Percentiles rank a stretch among this genome's conserved stretches.
These are phyloP conservation scores for Darksidea phi DNA, from an alignment of 495 filamentous ascomycete genomes.

Conservation along the genomic window DNA sequence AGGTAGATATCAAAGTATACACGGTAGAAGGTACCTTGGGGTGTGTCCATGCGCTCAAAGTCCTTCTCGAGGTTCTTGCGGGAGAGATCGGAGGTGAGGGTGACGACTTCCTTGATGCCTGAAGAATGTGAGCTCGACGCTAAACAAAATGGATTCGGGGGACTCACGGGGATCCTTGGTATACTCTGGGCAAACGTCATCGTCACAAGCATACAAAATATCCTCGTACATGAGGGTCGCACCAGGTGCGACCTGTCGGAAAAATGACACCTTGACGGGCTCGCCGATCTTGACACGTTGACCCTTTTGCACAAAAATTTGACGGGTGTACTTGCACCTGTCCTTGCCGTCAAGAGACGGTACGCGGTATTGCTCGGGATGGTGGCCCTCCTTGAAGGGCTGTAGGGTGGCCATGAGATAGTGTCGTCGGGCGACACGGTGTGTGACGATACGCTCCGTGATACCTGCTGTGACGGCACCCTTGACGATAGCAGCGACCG, in stretches of 20 bases:
- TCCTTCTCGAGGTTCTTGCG: conserved; percentile 99
- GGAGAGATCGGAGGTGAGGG: conserved; percentile 91
- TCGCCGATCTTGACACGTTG: conserved; percentile 98
- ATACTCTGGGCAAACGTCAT: conserved; percentile 97
- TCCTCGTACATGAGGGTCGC: conserved; percentile 99
- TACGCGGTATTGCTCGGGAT: conserved; percentile 96
- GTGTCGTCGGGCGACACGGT: conserved; percentile 95
- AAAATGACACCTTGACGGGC: conserved; percentile 98
- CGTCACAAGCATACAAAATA: conserved; percentile 95
- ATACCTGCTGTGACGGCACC: conserved; percentile 84
- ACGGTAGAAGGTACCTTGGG: conserved; percentile 96
- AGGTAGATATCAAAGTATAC: conserved; percentile 84
- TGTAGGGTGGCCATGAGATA: conserved; percentile 99
- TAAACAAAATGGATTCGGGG: neutral
- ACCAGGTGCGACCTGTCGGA: conserved; percentile 94
- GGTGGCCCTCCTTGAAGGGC: conserved; percentile 98
- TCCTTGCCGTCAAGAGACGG: conserved; percentile 96
- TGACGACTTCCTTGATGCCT: conserved; percentile 99
- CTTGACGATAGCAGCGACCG: conserved; percentile 74
- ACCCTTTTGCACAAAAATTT: conserved; percentile 98
- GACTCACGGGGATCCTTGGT: conserved; percentile 98
- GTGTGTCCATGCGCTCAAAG: conserved; percentile 99
- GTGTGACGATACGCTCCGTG: conserved; percentile 92
- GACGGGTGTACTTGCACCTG: conserved; percentile 96
- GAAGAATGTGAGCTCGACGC: conserved; percentile 10